Evolutionary conservation across 2,329 filamentous ascomycete genomes (phyloP).

Genomic region (Cercospora zeae-maydis): DNA sequence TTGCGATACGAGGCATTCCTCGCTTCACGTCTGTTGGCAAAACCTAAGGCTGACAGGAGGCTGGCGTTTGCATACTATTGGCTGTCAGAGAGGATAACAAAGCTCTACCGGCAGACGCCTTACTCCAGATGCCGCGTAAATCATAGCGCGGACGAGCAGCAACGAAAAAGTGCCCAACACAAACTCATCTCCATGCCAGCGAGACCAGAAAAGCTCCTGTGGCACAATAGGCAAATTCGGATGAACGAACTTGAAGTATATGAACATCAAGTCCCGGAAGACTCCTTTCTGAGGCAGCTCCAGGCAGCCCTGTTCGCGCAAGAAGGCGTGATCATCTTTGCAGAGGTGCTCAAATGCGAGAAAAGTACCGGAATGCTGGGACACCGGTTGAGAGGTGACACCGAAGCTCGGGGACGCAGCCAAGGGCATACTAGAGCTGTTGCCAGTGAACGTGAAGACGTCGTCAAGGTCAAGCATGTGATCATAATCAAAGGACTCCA

Average conservation of each 20-base stretch:
- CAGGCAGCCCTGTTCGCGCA: conserved; percentile 19
- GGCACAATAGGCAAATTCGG: conserved; percentile 17
- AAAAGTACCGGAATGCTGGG: not conserved
- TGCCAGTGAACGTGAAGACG: conserved; percentile 24
- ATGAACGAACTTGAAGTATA: conserved; percentile 21
- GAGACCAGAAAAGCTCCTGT: conserved; percentile 18
- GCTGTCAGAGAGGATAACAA: not conserved
- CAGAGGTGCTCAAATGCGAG: not conserved
- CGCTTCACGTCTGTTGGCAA: conserved; percentile 23
- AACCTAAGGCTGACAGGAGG: conserved; percentile 17
- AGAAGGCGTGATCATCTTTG: conserved; percentile 13
- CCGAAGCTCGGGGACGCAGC: conserved; percentile 12
- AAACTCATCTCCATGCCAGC: conserved; percentile 14
- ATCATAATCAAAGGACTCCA: conserved; percentile 19
- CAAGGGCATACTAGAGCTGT: conserved; percentile 12
- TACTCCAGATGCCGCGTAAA: conserved; percentile 18
- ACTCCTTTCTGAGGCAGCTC: conserved; percentile 13
- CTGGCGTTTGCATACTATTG: conserved; percentile 16
- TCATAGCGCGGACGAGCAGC: conserved; percentile 17
- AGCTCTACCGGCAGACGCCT: not conserved
- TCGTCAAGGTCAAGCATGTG: conserved; percentile 23
- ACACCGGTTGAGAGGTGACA: not conserved
- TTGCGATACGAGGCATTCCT: conserved; percentile 20
- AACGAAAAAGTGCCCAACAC: conserved; percentile 10
- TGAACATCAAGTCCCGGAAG: conserved; percentile 13